Evolutionary conservation across 2,329 filamentous ascomycete species (phyloP), one percentile per base, ranked within the genome.

Genomic region (Aureobasidium sp.): DNA sequence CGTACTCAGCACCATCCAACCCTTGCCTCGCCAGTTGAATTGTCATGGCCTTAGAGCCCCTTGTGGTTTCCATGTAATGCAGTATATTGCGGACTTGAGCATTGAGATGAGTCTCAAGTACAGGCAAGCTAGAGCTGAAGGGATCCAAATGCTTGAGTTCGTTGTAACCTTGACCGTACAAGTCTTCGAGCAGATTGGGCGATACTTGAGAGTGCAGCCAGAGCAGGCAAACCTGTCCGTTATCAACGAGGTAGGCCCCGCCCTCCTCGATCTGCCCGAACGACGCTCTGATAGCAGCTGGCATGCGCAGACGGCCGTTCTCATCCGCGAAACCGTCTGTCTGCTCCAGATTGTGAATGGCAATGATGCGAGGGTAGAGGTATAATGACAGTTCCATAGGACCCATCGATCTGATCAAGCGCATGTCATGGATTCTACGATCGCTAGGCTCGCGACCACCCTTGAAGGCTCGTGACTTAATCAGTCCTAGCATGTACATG

Each of bases 121-220:
- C 81, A 0, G 94, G 94, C 1, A 99, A 75, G 2, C 85, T 82
- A 25, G 89, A 90, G 51, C 85, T 85, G 74, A 92, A 94, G 0
- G 93, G 85, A 70, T 97, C 91, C 8, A 99, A 82, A 41, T 81
- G 80, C 72, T 90, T 88, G 34, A 97, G 82, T 5, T 79, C 85
- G 58, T 81, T 80, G 69, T 87, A 84, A 47, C 84, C 89, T 63
- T 87, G 82, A 11, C 94, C 94, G 68, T 99, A 97, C 2, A 99
- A 84, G 71, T 99, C 94, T 65, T 87, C 81, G 14, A 99, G 82
- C 9, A 99, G 81, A 71, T 97, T 96, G 1, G 93, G 93, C 25
- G 91, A 96, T 21, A 95, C 94, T 72, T 95, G 90, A 1, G 87
- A 81, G 72, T 99, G 94, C 67, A 97, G 81, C 94, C 94, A 99